phyloP scores from a whole-genome alignment of 768 basidiomycete genomes.

The Saitozyma sp. region DNA sequence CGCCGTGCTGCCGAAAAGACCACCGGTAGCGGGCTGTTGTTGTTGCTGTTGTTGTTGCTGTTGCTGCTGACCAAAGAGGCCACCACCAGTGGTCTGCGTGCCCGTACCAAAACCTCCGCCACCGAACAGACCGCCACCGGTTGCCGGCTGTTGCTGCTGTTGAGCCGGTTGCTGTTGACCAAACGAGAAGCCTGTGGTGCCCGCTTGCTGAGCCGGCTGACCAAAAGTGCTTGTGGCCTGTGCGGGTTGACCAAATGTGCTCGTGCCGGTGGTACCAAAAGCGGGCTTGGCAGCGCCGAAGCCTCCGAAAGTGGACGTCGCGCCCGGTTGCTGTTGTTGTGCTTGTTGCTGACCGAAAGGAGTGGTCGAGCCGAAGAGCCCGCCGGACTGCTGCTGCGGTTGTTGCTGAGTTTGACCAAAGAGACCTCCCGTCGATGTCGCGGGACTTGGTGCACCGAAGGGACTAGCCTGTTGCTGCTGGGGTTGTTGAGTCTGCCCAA shows the following conservation, averaged over 20 bases:
- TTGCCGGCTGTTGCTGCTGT: constrained; percentile 49
- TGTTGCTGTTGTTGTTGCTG: constrained; percentile 22
- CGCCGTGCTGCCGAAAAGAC: constrained; percentile 30
- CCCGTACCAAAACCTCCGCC: constrained; percentile 32
- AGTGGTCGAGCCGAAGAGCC: constrained; percentile 56
- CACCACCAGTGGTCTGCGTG: constrained; percentile 20
- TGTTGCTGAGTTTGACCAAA: constrained; percentile 41
- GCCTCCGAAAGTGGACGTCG: constrained; percentile 37
- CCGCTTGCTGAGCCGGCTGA: constrained; percentile 29
- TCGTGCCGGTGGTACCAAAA: constrained; percentile 19
- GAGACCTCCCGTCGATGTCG: constrained; percentile 29
- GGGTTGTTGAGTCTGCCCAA: constrained; percentile 27
- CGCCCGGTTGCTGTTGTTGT: constrained; percentile 46
- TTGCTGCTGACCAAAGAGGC: constrained; percentile 46
- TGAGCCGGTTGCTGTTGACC: constrained; percentile 51
- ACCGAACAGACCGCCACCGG: constrained; percentile 38
- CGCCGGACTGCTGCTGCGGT: constrained; percentile 48
- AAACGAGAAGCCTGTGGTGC: constrained; percentile 46
- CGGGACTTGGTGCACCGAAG: constrained; percentile 17
- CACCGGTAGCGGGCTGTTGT: constrained; percentile 44
- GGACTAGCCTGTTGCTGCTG: constrained; percentile 54
- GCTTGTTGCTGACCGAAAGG: constrained; percentile 49
- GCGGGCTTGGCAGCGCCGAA: constrained; percentile 32
- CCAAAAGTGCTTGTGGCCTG: constrained; percentile 35
- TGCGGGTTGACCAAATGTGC: constrained; percentile 37